Percentiles rank a stretch among this genome's conserved stretches.
Evolutionary conservation across 2,329 filamentous ascomycete genomes (phyloP).

Genomic region (Fusarium buharicum): DNA sequence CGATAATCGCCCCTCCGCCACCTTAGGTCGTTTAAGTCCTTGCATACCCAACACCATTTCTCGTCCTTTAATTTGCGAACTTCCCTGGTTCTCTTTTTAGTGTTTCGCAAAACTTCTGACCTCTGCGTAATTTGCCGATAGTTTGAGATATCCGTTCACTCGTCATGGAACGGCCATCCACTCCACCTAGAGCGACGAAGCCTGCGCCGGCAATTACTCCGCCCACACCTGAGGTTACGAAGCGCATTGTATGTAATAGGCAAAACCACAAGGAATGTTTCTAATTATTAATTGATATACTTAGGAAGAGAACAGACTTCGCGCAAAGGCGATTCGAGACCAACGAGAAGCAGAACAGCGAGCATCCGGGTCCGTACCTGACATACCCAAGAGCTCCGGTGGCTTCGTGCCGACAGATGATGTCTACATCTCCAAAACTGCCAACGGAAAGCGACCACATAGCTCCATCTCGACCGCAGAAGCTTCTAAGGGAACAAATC

Average conservation of each 20-base stretch:
- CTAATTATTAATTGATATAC: background rate
- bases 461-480: slow-evolving; percentile 65
- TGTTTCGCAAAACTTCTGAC: background rate
- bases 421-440: slow-evolving; percentile 62
- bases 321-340: slow-evolving; percentile 86
- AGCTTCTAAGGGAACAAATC: slow-evolving; percentile 66
- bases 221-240: slow-evolving; percentile 64
- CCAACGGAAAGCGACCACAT: slow-evolving; percentile 74
- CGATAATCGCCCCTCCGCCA: slow-evolving; percentile 46
- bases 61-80: background rate
- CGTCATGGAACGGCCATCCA: slow-evolving; percentile 60
- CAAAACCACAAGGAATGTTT: accelerated
- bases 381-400: slow-evolving; percentile 64
- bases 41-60: background rate
- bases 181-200: slow-evolving; percentile 54
- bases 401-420: slow-evolving; percentile 77
- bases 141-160: background rate
- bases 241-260: slow-evolving; percentile 61
- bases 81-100: background rate
- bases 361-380: slow-evolving; percentile 55
- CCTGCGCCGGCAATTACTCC: slow-evolving; percentile 54
- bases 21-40: slow-evolving; percentile 22
- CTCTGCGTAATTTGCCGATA: background rate
- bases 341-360: slow-evolving; percentile 73
- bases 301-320: slow-evolving; percentile 87